Evolutionary conservation across 2,329 filamentous ascomycete genomes (phyloP).

Genomic region (Lachnellula willkommii): DNA sequence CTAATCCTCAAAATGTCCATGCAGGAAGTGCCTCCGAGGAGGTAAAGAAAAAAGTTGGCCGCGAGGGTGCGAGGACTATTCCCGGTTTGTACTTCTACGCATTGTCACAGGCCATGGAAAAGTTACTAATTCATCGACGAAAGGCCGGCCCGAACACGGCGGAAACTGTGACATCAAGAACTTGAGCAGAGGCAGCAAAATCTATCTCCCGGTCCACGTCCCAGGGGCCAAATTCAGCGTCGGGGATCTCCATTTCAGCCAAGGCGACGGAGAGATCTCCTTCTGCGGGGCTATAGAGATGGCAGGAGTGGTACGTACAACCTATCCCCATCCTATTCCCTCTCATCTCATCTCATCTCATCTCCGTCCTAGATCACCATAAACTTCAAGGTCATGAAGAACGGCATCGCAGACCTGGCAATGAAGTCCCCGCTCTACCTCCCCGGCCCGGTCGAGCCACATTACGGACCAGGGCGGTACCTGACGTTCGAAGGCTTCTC

Average conservation of each 20-base stretch:
- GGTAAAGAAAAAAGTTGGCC: conserved; percentile 61
- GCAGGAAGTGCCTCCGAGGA: conserved; percentile 58
- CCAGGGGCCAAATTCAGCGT: conserved; percentile 83
- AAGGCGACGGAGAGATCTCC: conserved; percentile 86
- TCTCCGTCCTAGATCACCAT: conserved; percentile 58
- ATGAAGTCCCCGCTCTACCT: conserved; percentile 83
- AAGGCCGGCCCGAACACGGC: conserved; percentile 42
- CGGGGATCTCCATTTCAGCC: conserved; percentile 80
- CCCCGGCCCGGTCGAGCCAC: conserved; percentile 80
- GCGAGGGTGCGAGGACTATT: conserved; percentile 78
- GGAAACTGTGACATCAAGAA: conserved; percentile 94
- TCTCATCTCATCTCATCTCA: not conserved
- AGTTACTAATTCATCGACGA: not conserved
- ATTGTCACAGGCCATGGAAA: not conserved
- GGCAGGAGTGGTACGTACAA: conserved; percentile 56
- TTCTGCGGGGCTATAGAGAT: conserved; percentile 92
- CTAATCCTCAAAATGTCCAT: conserved; percentile 65
- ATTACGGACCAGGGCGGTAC: conserved; percentile 76
- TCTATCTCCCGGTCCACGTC: conserved; percentile 85
- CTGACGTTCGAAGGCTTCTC: conserved; percentile 88
- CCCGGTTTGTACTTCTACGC: conserved; percentile 47
- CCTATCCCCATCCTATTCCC: not conserved
- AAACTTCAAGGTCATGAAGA: conserved; percentile 83
- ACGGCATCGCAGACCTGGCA: conserved; percentile 65
- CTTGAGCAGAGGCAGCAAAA: conserved; percentile 69